phyloP scores from a whole-genome alignment of 768 basidiomycete genomes.

The Pulveroboletus sp. region DNA sequence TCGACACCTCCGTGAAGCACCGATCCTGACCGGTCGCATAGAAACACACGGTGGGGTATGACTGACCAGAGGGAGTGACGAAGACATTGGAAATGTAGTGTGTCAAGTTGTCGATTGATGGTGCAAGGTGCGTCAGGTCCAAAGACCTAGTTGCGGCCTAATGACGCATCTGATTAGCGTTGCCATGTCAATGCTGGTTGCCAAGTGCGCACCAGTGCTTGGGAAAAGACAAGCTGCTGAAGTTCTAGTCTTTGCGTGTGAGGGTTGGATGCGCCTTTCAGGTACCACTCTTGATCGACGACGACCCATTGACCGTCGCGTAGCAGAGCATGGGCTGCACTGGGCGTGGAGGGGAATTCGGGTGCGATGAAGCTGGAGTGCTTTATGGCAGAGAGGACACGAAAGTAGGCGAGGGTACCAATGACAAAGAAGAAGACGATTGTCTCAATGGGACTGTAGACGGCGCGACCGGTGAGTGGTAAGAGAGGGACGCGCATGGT shows the following conservation, averaged over 20 bases:
- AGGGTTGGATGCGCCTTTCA: slow-evolving; percentile 28
- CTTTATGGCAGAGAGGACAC: slow-evolving; percentile 85
- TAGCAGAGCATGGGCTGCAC: slow-evolving; percentile 53
- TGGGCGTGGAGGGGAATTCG: slow-evolving; percentile 41
- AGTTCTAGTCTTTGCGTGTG: slow-evolving; percentile 50
- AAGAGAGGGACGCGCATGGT: slow-evolving; percentile 58
- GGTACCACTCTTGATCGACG: slow-evolving; percentile 53
- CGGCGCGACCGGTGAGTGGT: slow-evolving; percentile 67
- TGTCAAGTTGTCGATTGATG: slow-evolving; percentile 46
- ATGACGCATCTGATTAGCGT: not conserved
- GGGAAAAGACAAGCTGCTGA: slow-evolving; percentile 66
- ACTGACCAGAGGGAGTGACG: slow-evolving; percentile 38
- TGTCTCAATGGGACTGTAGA: slow-evolving; percentile 78
- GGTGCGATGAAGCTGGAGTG: slow-evolving; percentile 77
- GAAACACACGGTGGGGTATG: slow-evolving; percentile 53
- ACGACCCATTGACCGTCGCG: slow-evolving; percentile 57
- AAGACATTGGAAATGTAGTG: slow-evolving; percentile 41
- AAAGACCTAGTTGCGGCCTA: slow-evolving; percentile 30
- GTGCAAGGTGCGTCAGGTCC: slow-evolving; percentile 39
- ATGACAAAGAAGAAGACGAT: slow-evolving; percentile 87
- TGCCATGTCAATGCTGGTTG: not conserved
- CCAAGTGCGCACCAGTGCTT: slow-evolving; percentile 37
- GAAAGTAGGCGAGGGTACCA: slow-evolving; percentile 93
- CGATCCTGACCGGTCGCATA: slow-evolving; percentile 20
- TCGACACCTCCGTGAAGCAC: slow-evolving; percentile 41